Evolutionary conservation across 192 early-diverging fungal genomes (phyloP).

Genomic region (Entrophospora sp.): DNA sequence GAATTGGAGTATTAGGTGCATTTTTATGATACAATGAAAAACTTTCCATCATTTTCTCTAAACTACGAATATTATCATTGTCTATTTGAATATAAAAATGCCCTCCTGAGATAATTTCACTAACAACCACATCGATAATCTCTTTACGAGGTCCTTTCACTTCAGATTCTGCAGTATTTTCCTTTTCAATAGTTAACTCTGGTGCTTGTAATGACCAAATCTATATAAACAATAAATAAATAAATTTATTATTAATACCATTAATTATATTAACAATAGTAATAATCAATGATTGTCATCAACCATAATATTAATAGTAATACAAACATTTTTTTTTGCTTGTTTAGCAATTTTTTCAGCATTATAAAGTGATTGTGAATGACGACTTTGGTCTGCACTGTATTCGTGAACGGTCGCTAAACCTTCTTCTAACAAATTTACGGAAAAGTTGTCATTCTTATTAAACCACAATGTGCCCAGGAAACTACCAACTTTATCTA

Average conservation of each 20-base stretch:
- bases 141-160: conserved; percentile 54
- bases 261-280: too few species aligned
- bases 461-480: conserved; percentile 76
- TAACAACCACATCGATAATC: conserved; percentile 67
- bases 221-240: too few species aligned
- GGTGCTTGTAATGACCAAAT: conserved; percentile 32
- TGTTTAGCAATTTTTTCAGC: conserved; percentile 74
- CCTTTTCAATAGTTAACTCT: conserved; percentile 38
- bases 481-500: conserved; percentile 89
- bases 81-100: conserved; percentile 60
- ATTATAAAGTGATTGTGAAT: conserved; percentile 56
- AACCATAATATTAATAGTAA: too few species aligned
- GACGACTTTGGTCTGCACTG: conserved; percentile 75
- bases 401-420: conserved; percentile 77
- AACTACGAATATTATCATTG: conserved; percentile 43
- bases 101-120: conserved; percentile 50
- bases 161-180: conserved; percentile 31
- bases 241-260: too few species aligned
- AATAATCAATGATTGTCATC: too few species aligned
- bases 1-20: conserved; percentile 15
- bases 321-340: conserved; percentile 61
- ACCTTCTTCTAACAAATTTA: conserved; percentile 68
- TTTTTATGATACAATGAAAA: conserved; percentile 56
- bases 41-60: conserved; percentile 81
- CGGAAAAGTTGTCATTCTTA: conserved; percentile 61